A percentile compares a stretch with the other conserved stretches of the same genome.
These are phyloP conservation scores for Leccinum longicurvipes DNA, from an alignment of 768 basidiomycete species.

Conservation along the genomic window DNA sequence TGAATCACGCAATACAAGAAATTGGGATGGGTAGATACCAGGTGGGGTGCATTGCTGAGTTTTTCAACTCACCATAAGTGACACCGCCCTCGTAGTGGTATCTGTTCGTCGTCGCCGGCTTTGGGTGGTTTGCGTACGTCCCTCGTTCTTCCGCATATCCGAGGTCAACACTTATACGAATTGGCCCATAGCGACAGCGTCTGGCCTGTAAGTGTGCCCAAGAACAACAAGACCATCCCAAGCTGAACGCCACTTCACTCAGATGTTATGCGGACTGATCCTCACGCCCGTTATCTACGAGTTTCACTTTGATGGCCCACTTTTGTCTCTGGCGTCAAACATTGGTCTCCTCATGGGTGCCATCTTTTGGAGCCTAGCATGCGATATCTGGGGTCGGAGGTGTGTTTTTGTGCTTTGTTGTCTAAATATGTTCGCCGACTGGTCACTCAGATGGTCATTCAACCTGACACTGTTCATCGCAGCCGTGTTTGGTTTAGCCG, in stretches of 20 bases:
- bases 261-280: constrained; percentile 44
- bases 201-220: constrained; percentile 34
- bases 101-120: constrained; percentile 38
- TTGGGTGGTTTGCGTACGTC: constrained; percentile 42
- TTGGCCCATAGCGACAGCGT: constrained; percentile 30
- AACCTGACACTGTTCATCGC: constrained; percentile 55
- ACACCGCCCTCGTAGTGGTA: too few relatives aligned
- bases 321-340: constrained; percentile 50
- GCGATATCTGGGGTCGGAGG: constrained; percentile 51
- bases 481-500: constrained; percentile 49
- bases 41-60: too few relatives aligned
- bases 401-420: constrained; percentile 17
- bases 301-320: constrained; percentile 45
- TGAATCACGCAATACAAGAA: constrained; percentile 47
- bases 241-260: background rate
- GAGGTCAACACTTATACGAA: background rate
- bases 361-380: constrained; percentile 46
- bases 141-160: background rate
- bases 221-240: background rate
- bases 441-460: constrained; percentile 41
- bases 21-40: constrained; percentile 60
- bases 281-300: constrained; percentile 47
- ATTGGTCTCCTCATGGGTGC: constrained; percentile 52
- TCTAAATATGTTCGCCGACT: background rate
- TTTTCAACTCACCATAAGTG: too few relatives aligned